A percentile compares a stretch with the other conserved stretches of the same genome.
phyloP scores from a whole-genome alignment of 2,329 filamentous ascomycete species.

The Bipolaris gigantea region DNA sequence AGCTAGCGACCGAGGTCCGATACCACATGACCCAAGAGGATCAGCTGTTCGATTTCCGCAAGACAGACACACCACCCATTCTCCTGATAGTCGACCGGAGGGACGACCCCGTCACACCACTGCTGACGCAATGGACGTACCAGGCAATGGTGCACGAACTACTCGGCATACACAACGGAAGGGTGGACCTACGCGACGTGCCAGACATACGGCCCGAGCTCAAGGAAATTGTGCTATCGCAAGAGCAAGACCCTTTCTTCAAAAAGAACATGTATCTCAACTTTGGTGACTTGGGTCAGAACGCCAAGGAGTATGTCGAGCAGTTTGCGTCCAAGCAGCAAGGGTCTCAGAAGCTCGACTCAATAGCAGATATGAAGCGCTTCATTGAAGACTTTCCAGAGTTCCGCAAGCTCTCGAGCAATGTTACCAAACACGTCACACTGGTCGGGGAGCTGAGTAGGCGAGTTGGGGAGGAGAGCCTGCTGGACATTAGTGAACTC shows the following conservation, averaged over 20 bases:
- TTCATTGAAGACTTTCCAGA: slow-evolving; percentile 99
- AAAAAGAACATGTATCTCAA: slow-evolving; percentile 99
- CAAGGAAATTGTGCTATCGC: slow-evolving; percentile 91
- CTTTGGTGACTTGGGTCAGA: slow-evolving; percentile 91
- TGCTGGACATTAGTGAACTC: slow-evolving; percentile 95
- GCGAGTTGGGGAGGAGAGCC: slow-evolving; percentile 78
- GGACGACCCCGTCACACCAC: slow-evolving; percentile 90
- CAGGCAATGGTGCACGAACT: slow-evolving; percentile 99
- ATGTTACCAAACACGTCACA: slow-evolving; percentile 98
- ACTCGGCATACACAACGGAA: slow-evolving; percentile 90
- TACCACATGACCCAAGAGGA: slow-evolving; percentile 96
- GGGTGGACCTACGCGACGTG: slow-evolving; percentile 82
- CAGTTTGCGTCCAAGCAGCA: slow-evolving; percentile 99
- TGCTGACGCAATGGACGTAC: slow-evolving; percentile 98
- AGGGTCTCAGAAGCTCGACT: slow-evolving; percentile 92
- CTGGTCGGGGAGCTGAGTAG: slow-evolving; percentile 91
- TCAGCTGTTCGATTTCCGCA: slow-evolving; percentile 93
- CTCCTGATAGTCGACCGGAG: slow-evolving; percentile 86
- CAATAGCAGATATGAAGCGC: slow-evolving; percentile 97
- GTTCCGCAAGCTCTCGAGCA: slow-evolving; percentile 93
- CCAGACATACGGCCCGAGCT: slow-evolving; percentile 84
- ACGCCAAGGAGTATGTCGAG: slow-evolving; percentile 98
- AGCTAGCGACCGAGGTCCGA: slow-evolving; percentile 86
- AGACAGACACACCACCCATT: slow-evolving; percentile 91
- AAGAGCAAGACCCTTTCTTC: slow-evolving; percentile 98